Evolutionary conservation across 352 stramenopile species (phyloP).

Genomic region (Phytophthora foliorum): DNA sequence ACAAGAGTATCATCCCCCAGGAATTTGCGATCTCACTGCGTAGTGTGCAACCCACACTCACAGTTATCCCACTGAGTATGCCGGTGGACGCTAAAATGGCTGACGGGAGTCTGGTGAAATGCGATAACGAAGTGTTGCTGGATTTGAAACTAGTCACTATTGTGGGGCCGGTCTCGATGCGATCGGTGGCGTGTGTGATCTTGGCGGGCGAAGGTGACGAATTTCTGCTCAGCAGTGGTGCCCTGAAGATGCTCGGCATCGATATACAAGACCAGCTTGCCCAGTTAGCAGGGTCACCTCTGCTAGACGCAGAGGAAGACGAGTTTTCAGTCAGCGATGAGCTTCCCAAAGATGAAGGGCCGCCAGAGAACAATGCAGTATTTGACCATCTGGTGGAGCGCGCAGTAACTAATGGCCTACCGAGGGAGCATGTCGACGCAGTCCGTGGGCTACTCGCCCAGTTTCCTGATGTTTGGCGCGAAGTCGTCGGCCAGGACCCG

Average conservation of each 20-base stretch:
- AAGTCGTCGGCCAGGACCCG: no score
- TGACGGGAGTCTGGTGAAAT: background rate
- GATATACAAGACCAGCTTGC: slow-evolving; percentile 12
- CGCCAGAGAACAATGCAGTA: no score
- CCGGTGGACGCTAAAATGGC: slow-evolving; percentile 2
- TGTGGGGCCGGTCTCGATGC: background rate
- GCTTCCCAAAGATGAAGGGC: no score
- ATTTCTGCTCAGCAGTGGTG: slow-evolving; percentile 13
- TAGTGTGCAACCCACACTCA: slow-evolving; percentile 2
- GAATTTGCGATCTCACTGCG: background rate
- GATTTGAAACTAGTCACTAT: slow-evolving; percentile 21
- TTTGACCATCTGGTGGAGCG: no score
- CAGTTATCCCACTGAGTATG: background rate
- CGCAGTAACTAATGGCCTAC: no score
- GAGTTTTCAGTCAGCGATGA: slow-evolving; percentile 11
- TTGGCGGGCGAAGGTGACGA: slow-evolving; percentile 11
- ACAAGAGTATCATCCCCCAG: slow-evolving; percentile 8
- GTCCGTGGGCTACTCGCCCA: no score
- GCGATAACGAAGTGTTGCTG: slow-evolving; percentile 3
- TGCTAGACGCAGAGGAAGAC: background rate
- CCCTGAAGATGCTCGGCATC: background rate
- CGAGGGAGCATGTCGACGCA: no score
- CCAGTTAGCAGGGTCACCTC: background rate
- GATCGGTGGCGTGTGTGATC: background rate
- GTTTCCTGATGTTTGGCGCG: no score